These are phyloP conservation scores for Hemerocallis citrina DNA, from an alignment of 106 monocot species.

Conservation along the genomic window DNA sequence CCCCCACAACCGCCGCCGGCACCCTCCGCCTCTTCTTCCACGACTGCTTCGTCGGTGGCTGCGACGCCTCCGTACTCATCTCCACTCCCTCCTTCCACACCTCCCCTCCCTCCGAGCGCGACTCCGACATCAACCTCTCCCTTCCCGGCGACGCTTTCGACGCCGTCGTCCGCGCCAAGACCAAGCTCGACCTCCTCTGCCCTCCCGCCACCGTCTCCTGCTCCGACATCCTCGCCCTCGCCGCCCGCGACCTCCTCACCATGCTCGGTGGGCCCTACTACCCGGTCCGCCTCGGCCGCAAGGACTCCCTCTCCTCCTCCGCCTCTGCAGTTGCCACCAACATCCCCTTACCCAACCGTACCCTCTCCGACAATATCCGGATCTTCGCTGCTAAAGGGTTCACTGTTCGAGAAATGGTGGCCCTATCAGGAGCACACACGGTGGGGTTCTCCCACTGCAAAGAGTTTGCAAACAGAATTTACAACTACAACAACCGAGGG, in stretches of 20 bases:
- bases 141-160: conserved; percentile 35
- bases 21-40: conserved; percentile 40
- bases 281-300: conserved; percentile 29
- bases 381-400: conserved; percentile 21
- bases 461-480: conserved; percentile 23
- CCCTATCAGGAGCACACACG: conserved; percentile 43
- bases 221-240: conserved; percentile 28
- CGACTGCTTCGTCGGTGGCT: conserved; percentile 37
- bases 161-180: conserved; percentile 30
- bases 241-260: conserved; percentile 18
- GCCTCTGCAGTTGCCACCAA: background rate
- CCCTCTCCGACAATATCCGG: conserved; percentile 13
- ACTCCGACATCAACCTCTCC: conserved; percentile 16
- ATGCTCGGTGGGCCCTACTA: conserved; percentile 42
- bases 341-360: conserved; percentile 17
- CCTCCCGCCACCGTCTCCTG: conserved; percentile 40
- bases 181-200: conserved; percentile 36
- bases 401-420: conserved; percentile 24
- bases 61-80: conserved; percentile 37
- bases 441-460: conserved; percentile 44
- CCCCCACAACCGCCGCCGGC: conserved; percentile 22
- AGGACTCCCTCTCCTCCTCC: conserved; percentile 22
- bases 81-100: conserved; percentile 23
- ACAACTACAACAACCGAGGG: conserved; percentile 8
- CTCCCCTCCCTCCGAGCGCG: conserved; percentile 18